These are phyloP conservation scores for Aspergillus candidus DNA, from an alignment of 2,329 filamentous ascomycete genomes.

Conservation along the genomic window DNA sequence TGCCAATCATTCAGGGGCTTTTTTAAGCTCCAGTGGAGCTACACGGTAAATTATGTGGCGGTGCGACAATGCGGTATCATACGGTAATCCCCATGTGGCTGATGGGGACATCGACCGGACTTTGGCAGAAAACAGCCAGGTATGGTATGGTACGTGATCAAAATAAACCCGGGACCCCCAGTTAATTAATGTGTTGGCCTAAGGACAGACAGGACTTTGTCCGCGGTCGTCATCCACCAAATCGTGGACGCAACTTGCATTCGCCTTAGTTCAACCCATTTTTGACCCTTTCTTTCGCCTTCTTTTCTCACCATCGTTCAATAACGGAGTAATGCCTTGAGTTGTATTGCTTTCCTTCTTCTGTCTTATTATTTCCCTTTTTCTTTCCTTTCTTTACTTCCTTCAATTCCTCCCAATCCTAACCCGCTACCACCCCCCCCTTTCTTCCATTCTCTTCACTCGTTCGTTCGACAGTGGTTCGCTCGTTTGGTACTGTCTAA, in stretches of 20 bases:
- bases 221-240: not conserved
- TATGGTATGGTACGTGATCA: no score
- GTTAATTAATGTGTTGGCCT: no score
- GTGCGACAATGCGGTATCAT: slow-evolving; percentile 9
- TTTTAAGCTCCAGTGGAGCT: slow-evolving; percentile 19
- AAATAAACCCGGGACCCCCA: no score
- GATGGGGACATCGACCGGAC: no score
- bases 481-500: not conserved
- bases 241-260: slow-evolving; percentile 2
- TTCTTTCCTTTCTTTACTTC: slow-evolving; percentile 11
- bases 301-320: no score
- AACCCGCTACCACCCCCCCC: not conserved
- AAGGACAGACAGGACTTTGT: no score
- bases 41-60: slow-evolving; percentile 14
- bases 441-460: not conserved
- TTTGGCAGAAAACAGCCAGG: no score
- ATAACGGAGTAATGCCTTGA: slow-evolving; percentile 12
- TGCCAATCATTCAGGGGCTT: slow-evolving; percentile 13
- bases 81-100: not conserved
- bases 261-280: not conserved
- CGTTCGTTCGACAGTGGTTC: not conserved
- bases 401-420: slow-evolving; percentile 3
- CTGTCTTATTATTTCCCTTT: slow-evolving; percentile 4
- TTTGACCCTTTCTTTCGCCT: not conserved
- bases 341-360: slow-evolving; percentile 6